phyloP scores from a whole-genome alignment of 495 filamentous ascomycete genomes.

The Aspergillus diversus region DNA sequence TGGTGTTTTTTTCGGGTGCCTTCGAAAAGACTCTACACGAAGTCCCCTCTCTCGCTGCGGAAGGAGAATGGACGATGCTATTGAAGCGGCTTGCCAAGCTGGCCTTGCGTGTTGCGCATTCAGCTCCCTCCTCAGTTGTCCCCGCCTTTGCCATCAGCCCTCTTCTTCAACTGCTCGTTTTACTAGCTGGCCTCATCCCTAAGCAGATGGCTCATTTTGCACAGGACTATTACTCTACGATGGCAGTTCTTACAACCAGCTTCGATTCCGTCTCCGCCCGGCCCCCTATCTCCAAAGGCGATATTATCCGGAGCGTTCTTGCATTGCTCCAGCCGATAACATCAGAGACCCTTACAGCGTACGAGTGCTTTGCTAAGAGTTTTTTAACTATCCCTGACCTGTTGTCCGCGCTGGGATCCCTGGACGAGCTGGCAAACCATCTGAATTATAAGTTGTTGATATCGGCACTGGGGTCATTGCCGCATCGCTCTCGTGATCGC shows the following conservation, averaged over 20 bases:
- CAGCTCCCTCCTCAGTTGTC: conserved; percentile 28
- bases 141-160: conserved; percentile 32
- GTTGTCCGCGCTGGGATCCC: conserved; percentile 39
- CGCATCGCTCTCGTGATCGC: conserved; percentile 33
- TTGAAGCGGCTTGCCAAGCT: conserved; percentile 51
- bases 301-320: conserved; percentile 43
- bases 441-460: conserved; percentile 60
- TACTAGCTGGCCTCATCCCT: conserved; percentile 48
- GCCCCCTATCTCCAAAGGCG: conserved; percentile 26
- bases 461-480: conserved; percentile 45
- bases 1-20: conserved; percentile 49
- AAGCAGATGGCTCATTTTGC: conserved; percentile 52
- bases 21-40: conserved; percentile 45
- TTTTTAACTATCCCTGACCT: conserved; percentile 58
- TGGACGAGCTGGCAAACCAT: conserved; percentile 50
- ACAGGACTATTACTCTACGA: conserved; percentile 45
- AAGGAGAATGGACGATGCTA: conserved; percentile 51
- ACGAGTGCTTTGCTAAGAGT: conserved; percentile 59
- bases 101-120: conserved; percentile 45
- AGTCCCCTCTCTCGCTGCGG: conserved; percentile 43
- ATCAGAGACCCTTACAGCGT: conserved; percentile 52
- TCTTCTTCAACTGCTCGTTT: conserved; percentile 43
- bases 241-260: conserved; percentile 46
- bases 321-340: conserved; percentile 53
- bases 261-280: conserved; percentile 24